Conservation (phyloP, 2,329 filamentous ascomycete genomes). For the Grosmannia huntii region DNA sequence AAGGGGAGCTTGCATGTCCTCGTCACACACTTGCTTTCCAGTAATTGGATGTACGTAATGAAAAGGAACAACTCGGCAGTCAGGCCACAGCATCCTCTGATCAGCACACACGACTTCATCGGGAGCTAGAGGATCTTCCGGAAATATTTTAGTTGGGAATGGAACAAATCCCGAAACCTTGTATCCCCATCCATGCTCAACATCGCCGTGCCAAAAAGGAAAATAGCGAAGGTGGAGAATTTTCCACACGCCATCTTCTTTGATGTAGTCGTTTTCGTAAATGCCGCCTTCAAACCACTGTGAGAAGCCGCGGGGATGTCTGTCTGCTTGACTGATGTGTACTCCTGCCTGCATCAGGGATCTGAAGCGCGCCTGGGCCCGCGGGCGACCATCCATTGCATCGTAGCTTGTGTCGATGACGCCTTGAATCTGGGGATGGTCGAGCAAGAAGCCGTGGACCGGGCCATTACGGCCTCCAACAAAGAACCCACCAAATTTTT, state of each 20-base stretch:
- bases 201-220: constrained; percentile 43
- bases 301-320: constrained; percentile 36
- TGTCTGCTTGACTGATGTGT: constrained; percentile 35
- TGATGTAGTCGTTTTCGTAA: constrained; percentile 48
- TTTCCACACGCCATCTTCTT: constrained; percentile 41
- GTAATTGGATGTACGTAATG: constrained; percentile 40
- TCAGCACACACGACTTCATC: constrained; percentile 34
- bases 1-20: constrained; percentile 34
- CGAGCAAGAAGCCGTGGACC: constrained; percentile 41
- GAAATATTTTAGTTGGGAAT: constrained; percentile 33
- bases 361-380: constrained; percentile 38
- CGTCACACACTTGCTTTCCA: constrained; percentile 27
- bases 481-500: constrained; percentile 36
- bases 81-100: constrained; percentile 42
- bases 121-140: constrained; percentile 36
- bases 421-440: constrained; percentile 45
- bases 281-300: constrained; percentile 48
- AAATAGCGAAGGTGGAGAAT: constrained; percentile 41
- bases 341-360: constrained; percentile 42
- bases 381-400: constrained; percentile 13
- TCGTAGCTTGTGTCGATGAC: constrained; percentile 37
- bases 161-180: constrained; percentile 41
- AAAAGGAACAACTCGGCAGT: constrained; percentile 40
- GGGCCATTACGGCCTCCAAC: constrained; percentile 42
- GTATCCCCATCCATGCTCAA: constrained; percentile 39